Conservation (phyloP, 768 basidiomycete genomes). For the Termitomyces sp. region DNA sequence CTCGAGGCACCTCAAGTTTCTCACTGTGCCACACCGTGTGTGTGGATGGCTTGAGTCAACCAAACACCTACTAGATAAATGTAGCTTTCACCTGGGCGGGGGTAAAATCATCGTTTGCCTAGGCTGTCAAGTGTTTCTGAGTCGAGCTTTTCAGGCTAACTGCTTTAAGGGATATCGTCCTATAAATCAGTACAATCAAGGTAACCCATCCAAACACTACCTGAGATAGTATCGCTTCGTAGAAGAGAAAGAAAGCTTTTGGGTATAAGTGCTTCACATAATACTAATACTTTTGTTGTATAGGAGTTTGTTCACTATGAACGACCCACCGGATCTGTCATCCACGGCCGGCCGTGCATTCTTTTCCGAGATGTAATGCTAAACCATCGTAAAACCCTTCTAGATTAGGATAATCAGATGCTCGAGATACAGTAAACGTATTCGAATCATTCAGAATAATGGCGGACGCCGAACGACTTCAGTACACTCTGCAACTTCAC, state of each 20-base stretch:
- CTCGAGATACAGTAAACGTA: neutral
- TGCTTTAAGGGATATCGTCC: neutral
- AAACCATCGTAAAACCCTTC: neutral
- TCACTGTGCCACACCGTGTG: conserved; percentile 1
- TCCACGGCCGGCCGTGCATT: too few species aligned
- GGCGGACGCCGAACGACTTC: conserved; percentile 45
- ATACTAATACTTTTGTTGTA: neutral
- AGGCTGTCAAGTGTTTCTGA: neutral
- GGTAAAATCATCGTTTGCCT: conserved; percentile 15
- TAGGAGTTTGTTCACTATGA: neutral
- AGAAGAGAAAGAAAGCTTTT: neutral
- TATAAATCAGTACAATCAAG: neutral
- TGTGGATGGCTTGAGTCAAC: neutral
- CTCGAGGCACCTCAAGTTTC: conserved; percentile 11
- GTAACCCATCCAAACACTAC: neutral
- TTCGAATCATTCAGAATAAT: neutral
- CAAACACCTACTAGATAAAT: neutral
- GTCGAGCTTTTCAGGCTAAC: neutral
- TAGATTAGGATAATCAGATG: neutral
- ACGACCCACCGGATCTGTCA: too few species aligned
- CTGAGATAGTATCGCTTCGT: neutral
- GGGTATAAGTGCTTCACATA: neutral
- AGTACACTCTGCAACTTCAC: conserved; percentile 81
- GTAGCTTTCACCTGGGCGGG: conserved; percentile 13
- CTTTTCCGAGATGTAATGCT: neutral